Base-by-base conservation (phyloP, 192 early-diverging fungal species). In the Phlyctochytrium bullatum region DNA sequence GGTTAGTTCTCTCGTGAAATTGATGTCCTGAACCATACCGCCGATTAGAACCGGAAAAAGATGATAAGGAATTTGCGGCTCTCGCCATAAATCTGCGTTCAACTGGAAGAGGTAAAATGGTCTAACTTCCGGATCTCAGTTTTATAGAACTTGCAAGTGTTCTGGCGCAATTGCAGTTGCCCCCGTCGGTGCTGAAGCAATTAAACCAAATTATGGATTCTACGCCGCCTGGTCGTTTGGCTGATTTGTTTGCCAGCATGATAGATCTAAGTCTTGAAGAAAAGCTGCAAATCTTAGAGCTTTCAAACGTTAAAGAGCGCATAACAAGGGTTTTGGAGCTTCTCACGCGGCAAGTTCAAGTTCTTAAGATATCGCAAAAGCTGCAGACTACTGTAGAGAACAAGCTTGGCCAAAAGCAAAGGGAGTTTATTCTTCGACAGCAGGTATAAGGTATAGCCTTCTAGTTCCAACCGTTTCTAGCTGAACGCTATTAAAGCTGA, bases 401-500 rank as follows among this genome's bases (percentile, higher is more conserved):
- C 36, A 89, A 90, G 68, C 76, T 92, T 16, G 88, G 83, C 59
- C 85, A 88, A 68, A 90, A 91, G 72, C 92, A 93, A 62, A 80
- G 89, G 16, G 92, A 93, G 66, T 89, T 86, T 58, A 85, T 90
- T 67, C 71, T 93, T 51, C 77, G 89, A 4, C 85, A 93, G 68
- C 92, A 93, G 76, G 86, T 88, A 68, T 70, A 33, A 58, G 0
- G 20, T 34, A 16, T 33, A 4, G 29, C 33, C 24, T 16, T 25
- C 29, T 61, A 10, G n/a, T 61, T 34, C 60, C 23, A 14, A 36
- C 52, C 28, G 3, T 61, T 28, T 20, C 34, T 61, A 89, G 87
- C 76, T 93, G 52, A 83, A 86, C 29, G 92, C 89, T 3, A 92
- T 93, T 62, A 90, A 91, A 61, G 83, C 88, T 66, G 92, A 93